A percentile compares a stretch with the other conserved stretches of the same genome.
Conservation (phyloP, 768 basidiomycete species). For the Panellus pusillus region DNA sequence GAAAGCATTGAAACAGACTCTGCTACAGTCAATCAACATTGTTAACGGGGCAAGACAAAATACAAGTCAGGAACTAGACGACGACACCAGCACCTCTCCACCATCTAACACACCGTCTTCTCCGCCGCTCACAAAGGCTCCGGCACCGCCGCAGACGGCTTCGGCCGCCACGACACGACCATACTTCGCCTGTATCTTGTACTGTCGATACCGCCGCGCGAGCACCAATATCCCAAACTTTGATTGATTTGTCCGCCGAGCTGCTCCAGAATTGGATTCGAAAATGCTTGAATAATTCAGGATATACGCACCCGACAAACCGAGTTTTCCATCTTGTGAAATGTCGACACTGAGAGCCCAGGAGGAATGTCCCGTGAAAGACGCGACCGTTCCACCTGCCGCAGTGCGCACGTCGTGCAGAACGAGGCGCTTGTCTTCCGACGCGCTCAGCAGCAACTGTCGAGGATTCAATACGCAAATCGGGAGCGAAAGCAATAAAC, state of each 20-base stretch:
- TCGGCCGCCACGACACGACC: constrained; percentile 84
- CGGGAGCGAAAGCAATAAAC: constrained; percentile 14
- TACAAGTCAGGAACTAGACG: too few relatives aligned
- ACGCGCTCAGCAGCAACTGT: constrained; percentile 84
- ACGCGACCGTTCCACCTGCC: constrained; percentile 64
- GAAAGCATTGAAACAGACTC: too few relatives aligned
- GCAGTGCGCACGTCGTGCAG: constrained; percentile 86
- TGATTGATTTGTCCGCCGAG: constrained; percentile 83
- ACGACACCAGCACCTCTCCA: constrained; percentile 69
- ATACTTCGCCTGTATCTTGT: constrained; percentile 79
- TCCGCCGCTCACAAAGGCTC: constrained; percentile 73
- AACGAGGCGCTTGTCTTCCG: constrained; percentile 92
- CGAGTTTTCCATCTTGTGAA: constrained; percentile 77
- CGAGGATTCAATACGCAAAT: neutral
- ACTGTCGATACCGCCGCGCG: constrained; percentile 75
- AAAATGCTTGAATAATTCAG: neutral
- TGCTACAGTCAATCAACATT: too few relatives aligned
- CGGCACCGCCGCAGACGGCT: constrained; percentile 55
- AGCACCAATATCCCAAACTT: constrained; percentile 83
- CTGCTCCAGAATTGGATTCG: constrained; percentile 35
- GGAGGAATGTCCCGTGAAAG: constrained; percentile 84
- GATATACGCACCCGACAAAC: constrained; percentile 67
- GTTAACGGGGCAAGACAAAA: too few relatives aligned
- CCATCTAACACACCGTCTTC: constrained; percentile 75
- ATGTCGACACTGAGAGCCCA: constrained; percentile 88